phyloP scores from a whole-genome alignment of 495 filamentous ascomycete genomes.

The Penicillium samsonianum region DNA sequence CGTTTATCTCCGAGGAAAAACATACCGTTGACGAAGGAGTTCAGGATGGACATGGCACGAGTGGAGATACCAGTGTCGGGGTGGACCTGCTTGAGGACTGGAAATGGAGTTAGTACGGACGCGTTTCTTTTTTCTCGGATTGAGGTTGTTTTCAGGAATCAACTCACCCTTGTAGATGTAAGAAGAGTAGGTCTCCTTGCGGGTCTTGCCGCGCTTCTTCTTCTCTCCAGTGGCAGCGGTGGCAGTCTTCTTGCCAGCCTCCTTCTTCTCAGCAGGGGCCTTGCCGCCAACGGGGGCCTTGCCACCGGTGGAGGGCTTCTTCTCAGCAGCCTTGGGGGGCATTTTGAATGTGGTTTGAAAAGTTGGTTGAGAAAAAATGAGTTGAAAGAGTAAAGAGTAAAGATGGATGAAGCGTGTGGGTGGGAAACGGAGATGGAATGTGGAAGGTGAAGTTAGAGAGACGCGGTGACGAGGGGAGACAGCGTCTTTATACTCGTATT shows the following conservation, averaged over 20 bases:
- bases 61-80: constrained; percentile 99
- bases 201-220: constrained; percentile 99
- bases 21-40: constrained; percentile 99
- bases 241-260: constrained; percentile 97
- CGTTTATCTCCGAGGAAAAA: constrained; percentile 12
- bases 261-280: constrained; percentile 96
- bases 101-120: constrained; percentile 29
- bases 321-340: constrained; percentile 91
- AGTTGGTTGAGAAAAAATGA: constrained; percentile 32
- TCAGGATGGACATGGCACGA: constrained; percentile 98
- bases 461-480: constrained; percentile 49
- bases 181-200: constrained; percentile 99
- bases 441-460: constrained; percentile 38
- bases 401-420: constrained; percentile 28
- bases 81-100: constrained; percentile 99
- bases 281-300: constrained; percentile 91
- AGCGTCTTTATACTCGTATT: constrained; percentile 55
- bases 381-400: constrained; percentile 34
- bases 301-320: constrained; percentile 95
- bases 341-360: constrained; percentile 60
- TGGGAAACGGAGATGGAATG: constrained; percentile 41
- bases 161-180: constrained; percentile 99
- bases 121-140: constrained; percentile 25
- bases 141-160: not conserved
- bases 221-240: constrained; percentile 88